Evolutionary conservation across 805 yeast species (phyloP).

Genomic region (Babjeviella inositovora): DNA sequence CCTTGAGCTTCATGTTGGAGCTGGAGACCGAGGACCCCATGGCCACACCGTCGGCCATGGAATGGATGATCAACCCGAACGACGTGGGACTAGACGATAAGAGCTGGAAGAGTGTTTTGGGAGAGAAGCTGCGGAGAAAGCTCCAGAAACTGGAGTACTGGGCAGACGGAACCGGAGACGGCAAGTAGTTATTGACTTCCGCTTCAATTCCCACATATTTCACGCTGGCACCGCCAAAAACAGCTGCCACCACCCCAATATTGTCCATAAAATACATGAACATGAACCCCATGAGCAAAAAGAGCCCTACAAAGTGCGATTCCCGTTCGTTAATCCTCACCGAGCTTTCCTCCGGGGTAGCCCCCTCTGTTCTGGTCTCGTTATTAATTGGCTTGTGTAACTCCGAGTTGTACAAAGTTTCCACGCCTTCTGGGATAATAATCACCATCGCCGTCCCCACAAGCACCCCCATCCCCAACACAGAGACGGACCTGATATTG

Average conservation of each 20-base stretch:
- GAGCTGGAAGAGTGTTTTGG: constrained; percentile 5
- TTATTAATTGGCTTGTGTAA: background rate
- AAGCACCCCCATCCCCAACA: constrained; percentile 42
- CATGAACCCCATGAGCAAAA: constrained; percentile 36
- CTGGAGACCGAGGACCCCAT: constrained; percentile 41
- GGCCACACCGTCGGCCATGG: constrained; percentile 60
- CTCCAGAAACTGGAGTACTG: too few relatives aligned
- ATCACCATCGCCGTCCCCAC: constrained; percentile 42
- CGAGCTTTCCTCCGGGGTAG: constrained; percentile 1
- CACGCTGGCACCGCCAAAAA: background rate
- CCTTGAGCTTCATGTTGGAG: constrained; percentile 15
- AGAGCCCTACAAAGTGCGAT: constrained; percentile 21
- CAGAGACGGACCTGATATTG: constrained; percentile 20
- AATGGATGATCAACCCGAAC: constrained; percentile 49
- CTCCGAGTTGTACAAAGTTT: constrained; percentile 14
- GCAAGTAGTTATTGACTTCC: constrained; percentile 1
- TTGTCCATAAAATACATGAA: constrained; percentile 35
- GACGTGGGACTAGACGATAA: constrained; percentile 29
- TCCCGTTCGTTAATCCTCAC: constrained; percentile 6
- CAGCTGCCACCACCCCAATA: constrained; percentile 5
- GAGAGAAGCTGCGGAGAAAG: too few relatives aligned
- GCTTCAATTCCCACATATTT: constrained; percentile 1
- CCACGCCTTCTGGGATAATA: constrained; percentile 54
- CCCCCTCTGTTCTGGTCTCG: background rate
- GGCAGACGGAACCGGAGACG: background rate